phyloP scores from a whole-genome alignment of 257 asterid genomes.

The Fraxinus excelsior region DNA sequence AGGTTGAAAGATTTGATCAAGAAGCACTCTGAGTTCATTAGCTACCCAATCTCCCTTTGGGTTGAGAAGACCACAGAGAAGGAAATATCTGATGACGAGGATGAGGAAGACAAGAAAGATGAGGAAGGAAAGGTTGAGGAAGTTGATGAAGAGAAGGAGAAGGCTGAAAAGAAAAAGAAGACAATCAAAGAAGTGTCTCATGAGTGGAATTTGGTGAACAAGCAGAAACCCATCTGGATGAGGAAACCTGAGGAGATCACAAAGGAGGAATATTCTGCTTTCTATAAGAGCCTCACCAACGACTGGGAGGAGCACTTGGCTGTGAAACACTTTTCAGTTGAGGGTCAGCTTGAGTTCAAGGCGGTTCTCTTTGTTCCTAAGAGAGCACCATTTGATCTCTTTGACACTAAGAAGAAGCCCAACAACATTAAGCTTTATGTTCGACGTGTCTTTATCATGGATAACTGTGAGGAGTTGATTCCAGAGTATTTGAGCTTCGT shows the following conservation, averaged over 20 bases:
- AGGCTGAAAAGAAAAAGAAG: constrained; percentile 21
- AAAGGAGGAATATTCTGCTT: constrained; percentile 22
- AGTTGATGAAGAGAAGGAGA: constrained; percentile 23
- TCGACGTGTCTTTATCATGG: constrained; percentile 4
- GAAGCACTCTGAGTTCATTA: constrained; percentile 27
- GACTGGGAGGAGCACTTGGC: constrained; percentile 21
- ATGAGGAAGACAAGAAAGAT: constrained; percentile 24
- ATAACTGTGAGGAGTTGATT: constrained; percentile 11
- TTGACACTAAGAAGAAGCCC: constrained; percentile 7
- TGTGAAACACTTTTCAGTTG: constrained; percentile 2
- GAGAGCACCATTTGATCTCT: constrained; percentile 10
- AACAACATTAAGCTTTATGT: constrained; percentile 9
- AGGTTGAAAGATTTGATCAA: constrained; percentile 23
- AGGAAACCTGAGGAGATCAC: constrained; percentile 26
- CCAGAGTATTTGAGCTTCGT: constrained; percentile 5
- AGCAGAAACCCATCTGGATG: constrained; percentile 29
- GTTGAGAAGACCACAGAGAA: constrained; percentile 24
- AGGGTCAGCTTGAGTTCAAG: constrained; percentile 13
- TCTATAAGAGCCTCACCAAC: constrained; percentile 26
- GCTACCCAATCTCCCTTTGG: constrained; percentile 27
- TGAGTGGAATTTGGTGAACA: constrained; percentile 28
- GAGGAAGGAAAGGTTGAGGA: constrained; percentile 23
- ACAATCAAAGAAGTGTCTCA: constrained; percentile 26
- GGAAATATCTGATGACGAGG: constrained; percentile 23
- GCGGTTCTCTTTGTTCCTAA: constrained; percentile 9